Evolutionary conservation across 805 yeast genomes (phyloP), one percentile per base, ranked within the genome.

Genomic region (Blastobotrys chiropterorum): DNA sequence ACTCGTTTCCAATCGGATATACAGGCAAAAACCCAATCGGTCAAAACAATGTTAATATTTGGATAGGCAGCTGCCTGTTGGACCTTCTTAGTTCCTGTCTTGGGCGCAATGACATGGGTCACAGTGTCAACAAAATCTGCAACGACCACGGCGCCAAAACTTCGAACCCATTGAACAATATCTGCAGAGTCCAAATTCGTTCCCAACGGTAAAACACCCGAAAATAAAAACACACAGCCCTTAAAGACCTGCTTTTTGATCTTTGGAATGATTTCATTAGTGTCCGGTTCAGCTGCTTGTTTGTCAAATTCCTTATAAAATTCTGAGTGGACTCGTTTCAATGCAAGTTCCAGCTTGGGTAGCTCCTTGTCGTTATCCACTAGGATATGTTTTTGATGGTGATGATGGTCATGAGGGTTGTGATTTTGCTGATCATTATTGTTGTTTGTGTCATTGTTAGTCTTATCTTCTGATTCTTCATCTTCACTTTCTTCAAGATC

Each of bases 11-110:
- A 92, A 21, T 76, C 69, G 5, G 90, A 82, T 58, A 92, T 73
- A 66, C 97, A 86, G 38, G 85, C 82, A 70, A 90, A 90, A 2
- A 92, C 69, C 99, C 99, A 92, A 61, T 87, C 94, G 2, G 95
- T 90, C 61, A 83, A 84, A 16, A 92, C 96, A n/a, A 92, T 77
- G 59, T 84, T 81, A 38, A 85, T 84, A 16, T 72, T 65, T 1
- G 83, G 82, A 41, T 75, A 69, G 50, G 80, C 71, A 0, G 83
- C 72, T 0, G 97, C 97, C 31, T 85, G 76, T 45, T 90, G 77
- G 7, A 90, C 96, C 65, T 92, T 92, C 61, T 81, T 78, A 0
- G 99, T 94, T 16, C 83, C 82, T 1, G 90, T 81, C 48, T 83
- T 83, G 53, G 83, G 79, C 42, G 97, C 87, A 15, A 92, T 83